Percentiles rank a stretch among this genome's conserved stretches.
Evolutionary conservation across 2,329 filamentous ascomycete genomes (phyloP).

Genomic region (Trichoderma pleuroti): DNA sequence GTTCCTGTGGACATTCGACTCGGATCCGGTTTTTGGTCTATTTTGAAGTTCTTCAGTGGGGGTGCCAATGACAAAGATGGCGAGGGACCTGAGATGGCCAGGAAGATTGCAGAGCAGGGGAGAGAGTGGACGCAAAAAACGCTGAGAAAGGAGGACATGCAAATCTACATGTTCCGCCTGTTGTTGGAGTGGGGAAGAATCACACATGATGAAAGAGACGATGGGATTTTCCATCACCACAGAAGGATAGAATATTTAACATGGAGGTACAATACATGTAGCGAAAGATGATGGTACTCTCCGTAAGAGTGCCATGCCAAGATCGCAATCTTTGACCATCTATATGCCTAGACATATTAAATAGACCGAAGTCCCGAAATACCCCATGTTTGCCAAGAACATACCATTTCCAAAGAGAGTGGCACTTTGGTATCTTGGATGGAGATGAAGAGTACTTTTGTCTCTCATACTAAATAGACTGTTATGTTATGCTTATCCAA

Average conservation of each 20-base stretch:
- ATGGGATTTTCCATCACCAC: slow-evolving; percentile 27
- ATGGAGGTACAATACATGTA: background rate
- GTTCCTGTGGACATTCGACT: slow-evolving; percentile 54
- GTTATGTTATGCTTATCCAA: background rate
- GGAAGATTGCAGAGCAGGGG: slow-evolving; percentile 34
- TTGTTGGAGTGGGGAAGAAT: slow-evolving; percentile 67
- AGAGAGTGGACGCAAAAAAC: slow-evolving; percentile 54
- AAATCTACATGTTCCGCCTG: slow-evolving; percentile 70
- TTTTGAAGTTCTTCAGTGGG: slow-evolving; percentile 33
- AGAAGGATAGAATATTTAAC: background rate
- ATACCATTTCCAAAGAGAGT: background rate
- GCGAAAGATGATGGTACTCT: background rate
- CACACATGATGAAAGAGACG: slow-evolving; percentile 52
- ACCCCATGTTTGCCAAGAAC: background rate
- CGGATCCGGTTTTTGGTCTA: slow-evolving; percentile 58
- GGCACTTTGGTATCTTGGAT: background rate
- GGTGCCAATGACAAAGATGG: background rate
- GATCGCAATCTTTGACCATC: background rate
- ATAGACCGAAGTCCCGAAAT: background rate
- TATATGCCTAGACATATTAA: background rate
- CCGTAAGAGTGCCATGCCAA: background rate
- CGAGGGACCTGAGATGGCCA: slow-evolving; percentile 22
- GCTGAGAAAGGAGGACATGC: slow-evolving; percentile 66
- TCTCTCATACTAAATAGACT: background rate
- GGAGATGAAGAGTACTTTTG: background rate